Conservation (phyloP, 495 filamentous ascomycete species). For the Penicillium coprophilum region DNA sequence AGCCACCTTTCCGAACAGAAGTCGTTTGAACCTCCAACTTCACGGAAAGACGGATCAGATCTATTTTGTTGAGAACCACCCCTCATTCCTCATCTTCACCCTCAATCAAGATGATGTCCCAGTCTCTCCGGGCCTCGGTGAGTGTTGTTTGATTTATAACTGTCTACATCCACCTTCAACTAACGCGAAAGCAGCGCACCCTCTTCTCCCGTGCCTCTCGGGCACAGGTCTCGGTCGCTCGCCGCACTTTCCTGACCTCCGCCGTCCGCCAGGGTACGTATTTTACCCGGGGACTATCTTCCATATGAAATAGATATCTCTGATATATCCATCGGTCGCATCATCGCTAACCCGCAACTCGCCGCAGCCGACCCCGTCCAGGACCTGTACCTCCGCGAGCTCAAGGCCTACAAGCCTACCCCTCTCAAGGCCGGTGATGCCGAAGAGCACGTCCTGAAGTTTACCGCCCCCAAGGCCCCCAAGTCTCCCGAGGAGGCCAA, state of each 20-base stretch:
- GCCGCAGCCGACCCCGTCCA: constrained; percentile 86
- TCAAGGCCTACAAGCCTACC: constrained; percentile 87
- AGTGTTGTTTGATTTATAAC: constrained; percentile 24
- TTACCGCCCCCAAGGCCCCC: constrained; percentile 73
- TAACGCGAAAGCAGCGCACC: constrained; percentile 63
- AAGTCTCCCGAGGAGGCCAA: constrained; percentile 88
- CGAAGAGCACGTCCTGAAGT: constrained; percentile 89
- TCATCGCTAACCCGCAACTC: constrained; percentile 18
- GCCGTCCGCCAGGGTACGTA: constrained; percentile 45
- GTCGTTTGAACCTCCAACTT: constrained; percentile 37
- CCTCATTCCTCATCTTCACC: constrained; percentile 29
- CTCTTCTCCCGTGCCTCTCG: constrained; percentile 74
- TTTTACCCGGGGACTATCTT: neutral
- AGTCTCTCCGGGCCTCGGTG: constrained; percentile 68
- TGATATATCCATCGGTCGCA: neutral
- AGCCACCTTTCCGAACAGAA: constrained; percentile 33
- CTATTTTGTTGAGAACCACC: constrained; percentile 35
- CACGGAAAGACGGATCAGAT: constrained; percentile 38
- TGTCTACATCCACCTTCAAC: constrained; percentile 11
- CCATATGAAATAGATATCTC: neutral
- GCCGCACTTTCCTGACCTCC: constrained; percentile 75
- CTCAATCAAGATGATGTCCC: constrained; percentile 62
- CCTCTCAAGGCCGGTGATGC: constrained; percentile 81
- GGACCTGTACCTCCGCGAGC: constrained; percentile 93
- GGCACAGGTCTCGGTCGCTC: constrained; percentile 64